Conservation (phyloP, 192 early-diverging fungal species). For the Chytriomyces sp. region DNA sequence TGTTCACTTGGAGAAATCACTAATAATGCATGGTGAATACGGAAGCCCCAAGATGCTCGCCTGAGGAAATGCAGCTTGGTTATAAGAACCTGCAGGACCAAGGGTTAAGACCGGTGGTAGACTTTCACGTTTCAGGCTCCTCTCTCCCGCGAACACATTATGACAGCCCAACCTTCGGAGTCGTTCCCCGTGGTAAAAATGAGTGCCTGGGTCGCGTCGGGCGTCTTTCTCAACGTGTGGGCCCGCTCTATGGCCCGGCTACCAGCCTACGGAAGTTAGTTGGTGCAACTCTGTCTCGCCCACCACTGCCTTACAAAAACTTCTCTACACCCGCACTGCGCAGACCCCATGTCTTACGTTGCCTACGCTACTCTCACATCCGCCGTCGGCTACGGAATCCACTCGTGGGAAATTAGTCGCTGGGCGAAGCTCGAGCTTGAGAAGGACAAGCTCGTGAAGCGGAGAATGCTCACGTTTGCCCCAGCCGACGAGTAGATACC, state of each 20-base stretch:
- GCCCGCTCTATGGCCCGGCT: conserved; percentile 27
- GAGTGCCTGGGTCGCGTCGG: background rate
- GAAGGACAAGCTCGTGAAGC: conserved; percentile 18
- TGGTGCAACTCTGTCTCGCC: background rate
- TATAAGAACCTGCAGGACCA: too few relatives aligned
- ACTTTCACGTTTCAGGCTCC: too few relatives aligned
- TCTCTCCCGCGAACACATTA: background rate
- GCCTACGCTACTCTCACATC: conserved; percentile 5
- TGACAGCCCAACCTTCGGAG: background rate
- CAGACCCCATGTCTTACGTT: conserved; percentile 29
- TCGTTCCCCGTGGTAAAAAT: conserved; percentile 4
- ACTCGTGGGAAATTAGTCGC: background rate
- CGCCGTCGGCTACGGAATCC: conserved; percentile 14
- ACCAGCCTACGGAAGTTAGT: conserved; percentile 15
- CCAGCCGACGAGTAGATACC: conserved; percentile 2
- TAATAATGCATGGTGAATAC: too few relatives aligned
- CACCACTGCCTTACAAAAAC: background rate
- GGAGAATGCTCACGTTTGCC: conserved; percentile 7
- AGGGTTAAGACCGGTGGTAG: too few relatives aligned
- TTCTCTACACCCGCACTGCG: background rate
- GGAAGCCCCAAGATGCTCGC: too few relatives aligned
- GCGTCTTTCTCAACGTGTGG: conserved; percentile 19
- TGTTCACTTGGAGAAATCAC: too few relatives aligned
- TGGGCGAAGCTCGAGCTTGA: background rate
- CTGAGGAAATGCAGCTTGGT: too few relatives aligned